Percentiles rank a stretch among this genome's conserved stretches.
phyloP scores from a whole-genome alignment of 352 stramenopile genomes.

The Pythium insidiosum region DNA sequence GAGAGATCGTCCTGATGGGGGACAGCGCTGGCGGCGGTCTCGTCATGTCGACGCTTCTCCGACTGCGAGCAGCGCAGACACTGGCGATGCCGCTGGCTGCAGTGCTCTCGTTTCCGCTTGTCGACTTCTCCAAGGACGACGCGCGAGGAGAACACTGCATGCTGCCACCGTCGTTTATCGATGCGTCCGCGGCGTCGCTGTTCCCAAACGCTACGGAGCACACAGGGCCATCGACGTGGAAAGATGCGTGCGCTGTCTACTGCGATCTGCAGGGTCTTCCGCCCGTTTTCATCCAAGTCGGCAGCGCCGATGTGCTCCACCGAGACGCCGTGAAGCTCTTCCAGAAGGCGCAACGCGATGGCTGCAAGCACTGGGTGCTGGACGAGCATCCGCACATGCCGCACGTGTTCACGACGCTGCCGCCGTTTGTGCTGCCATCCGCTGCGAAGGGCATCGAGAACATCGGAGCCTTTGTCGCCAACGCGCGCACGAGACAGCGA shows the following conservation, averaged over 20 bases:
- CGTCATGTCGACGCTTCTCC: constrained; percentile 9
- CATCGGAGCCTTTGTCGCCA: constrained; percentile 10
- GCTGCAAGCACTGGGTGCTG: constrained; percentile 8
- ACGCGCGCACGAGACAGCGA: no score
- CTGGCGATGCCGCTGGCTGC: neutral
- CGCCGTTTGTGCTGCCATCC: constrained; percentile 6
- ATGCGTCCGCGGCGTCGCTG: neutral
- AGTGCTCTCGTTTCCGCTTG: constrained; percentile 2
- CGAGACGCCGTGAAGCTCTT: constrained; percentile 8
- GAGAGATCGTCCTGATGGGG: constrained; percentile 8
- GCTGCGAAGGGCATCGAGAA: constrained; percentile 8
- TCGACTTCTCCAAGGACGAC: neutral
- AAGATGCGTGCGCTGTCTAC: constrained; percentile 4
- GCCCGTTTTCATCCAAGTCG: constrained; percentile 14
- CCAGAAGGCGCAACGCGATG: constrained; percentile 8
- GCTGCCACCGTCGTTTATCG: neutral
- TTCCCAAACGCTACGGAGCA: neutral
- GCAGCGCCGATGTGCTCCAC: constrained; percentile 11
- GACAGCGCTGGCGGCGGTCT: constrained; percentile 14
- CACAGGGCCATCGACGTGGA: constrained; percentile 1
- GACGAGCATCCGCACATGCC: constrained; percentile 10
- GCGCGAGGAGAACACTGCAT: neutral
- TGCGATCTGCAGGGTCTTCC: constrained; percentile 6
- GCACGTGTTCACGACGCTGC: constrained; percentile 20
- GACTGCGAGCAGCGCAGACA: constrained; percentile 8